These are phyloP conservation scores for Arabidopsis thaliana DNA, from an alignment of 345 rosid genomes.

Conservation along the genomic window DNA sequence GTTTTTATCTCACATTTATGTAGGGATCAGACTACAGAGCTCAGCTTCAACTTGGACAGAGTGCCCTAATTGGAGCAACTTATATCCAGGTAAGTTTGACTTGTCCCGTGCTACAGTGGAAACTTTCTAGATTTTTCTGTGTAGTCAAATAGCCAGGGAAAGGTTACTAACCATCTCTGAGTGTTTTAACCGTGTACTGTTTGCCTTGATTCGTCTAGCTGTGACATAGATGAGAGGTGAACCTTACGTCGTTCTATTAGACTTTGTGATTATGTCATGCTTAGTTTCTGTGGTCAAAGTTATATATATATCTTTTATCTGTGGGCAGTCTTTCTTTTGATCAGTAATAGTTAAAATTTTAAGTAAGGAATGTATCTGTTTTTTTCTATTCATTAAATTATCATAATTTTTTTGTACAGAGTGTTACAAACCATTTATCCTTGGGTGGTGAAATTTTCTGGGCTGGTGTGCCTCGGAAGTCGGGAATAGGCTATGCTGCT, in stretches of 20 bases:
- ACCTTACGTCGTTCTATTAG: constrained; percentile 8
- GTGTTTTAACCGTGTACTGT: neutral
- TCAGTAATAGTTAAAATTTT: neutral
- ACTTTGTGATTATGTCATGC: constrained; percentile 24
- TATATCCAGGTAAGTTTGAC: constrained; percentile 80
- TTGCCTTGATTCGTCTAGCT: constrained; percentile 1
- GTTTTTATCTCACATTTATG: neutral
- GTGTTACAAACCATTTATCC: constrained; percentile 71
- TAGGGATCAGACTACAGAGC: constrained; percentile 88
- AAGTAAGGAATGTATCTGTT: neutral
- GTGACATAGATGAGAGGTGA: constrained; percentile 15
- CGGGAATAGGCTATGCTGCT: constrained; percentile 95
- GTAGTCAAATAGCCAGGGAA: constrained; percentile 2
- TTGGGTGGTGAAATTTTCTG: constrained; percentile 96
- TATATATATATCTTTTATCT: neutral
- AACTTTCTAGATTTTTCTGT: constrained; percentile 1
- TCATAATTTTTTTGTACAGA: constrained; percentile 53
- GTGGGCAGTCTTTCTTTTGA: neutral
- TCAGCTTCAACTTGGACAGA: constrained; percentile 86
- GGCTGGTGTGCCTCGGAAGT: constrained; percentile 96
- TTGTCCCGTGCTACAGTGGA: constrained; percentile 7
- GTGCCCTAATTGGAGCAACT: constrained; percentile 84
- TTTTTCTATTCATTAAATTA: constrained; percentile 5
- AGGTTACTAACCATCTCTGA: constrained; percentile 4
- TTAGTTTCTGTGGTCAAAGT: constrained; percentile 4